Evolutionary conservation across 2,329 filamentous ascomycete species (phyloP).

Genomic region (Raffaelea arxii): DNA sequence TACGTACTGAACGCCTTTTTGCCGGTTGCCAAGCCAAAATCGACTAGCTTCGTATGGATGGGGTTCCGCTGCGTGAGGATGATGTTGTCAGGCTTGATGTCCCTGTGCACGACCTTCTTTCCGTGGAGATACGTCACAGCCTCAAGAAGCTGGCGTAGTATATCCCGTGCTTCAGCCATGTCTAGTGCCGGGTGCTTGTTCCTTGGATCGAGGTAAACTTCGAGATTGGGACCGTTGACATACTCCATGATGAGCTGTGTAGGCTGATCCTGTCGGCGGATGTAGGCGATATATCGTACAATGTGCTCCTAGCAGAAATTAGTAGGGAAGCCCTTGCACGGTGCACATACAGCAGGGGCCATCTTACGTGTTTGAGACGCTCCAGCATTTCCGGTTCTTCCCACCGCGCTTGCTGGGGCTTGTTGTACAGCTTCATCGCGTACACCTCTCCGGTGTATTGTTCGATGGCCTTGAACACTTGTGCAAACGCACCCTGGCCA

Average conservation of each 20-base stretch:
- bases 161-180: not conserved
- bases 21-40: slow-evolving; percentile 6
- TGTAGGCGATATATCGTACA: slow-evolving; percentile 4
- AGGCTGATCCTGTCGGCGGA: not conserved
- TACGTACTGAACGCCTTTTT: not conserved
- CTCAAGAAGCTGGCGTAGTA: slow-evolving; percentile 6
- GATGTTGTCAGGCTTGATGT: slow-evolving; percentile 11
- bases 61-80: slow-evolving; percentile 2
- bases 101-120: slow-evolving; percentile 1
- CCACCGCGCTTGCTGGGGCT: not conserved
- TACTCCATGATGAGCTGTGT: slow-evolving; percentile 2
- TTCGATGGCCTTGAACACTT: slow-evolving; percentile 4
- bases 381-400: not conserved
- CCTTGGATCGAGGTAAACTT: not conserved
- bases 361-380: slow-evolving; percentile 1
- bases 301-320: slow-evolving; percentile 3
- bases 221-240: slow-evolving; percentile 2
- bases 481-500: slow-evolving; percentile 2
- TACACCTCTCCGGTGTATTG: slow-evolving; percentile 1
- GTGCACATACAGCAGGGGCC: not conserved
- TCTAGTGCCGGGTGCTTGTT: not conserved
- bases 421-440: slow-evolving; percentile 6
- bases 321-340: not conserved
- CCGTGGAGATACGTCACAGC: slow-evolving; percentile 6
- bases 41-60: slow-evolving; percentile 3